Conservation (phyloP, 1,139 yeast genomes). For the Blastobotrys elegans region DNA sequence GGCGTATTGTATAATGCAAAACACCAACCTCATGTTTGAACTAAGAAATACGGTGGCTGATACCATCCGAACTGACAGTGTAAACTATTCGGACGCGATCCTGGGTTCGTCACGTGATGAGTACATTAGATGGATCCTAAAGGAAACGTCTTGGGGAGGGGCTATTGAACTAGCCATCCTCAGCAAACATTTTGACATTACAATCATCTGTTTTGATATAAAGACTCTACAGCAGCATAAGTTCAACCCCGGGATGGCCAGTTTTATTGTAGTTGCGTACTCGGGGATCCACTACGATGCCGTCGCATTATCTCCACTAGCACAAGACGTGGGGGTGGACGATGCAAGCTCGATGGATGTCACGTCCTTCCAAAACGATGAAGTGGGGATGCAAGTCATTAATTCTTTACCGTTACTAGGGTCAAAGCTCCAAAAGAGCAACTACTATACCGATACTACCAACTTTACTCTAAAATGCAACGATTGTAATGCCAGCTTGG, state of each 20-base stretch:
- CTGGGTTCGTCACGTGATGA: slow-evolving; percentile 49
- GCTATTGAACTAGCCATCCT: slow-evolving; percentile 72
- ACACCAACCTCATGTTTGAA: slow-evolving; percentile 39
- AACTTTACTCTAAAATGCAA: slow-evolving; percentile 56
- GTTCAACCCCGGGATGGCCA: slow-evolving; percentile 45
- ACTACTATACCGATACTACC: slow-evolving; percentile 65
- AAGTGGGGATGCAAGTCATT: slow-evolving; percentile 33
- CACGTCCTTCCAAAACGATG: slow-evolving; percentile 39
- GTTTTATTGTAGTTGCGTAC: slow-evolving; percentile 54
- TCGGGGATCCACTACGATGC: slow-evolving; percentile 78
- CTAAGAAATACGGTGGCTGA: slow-evolving; percentile 47
- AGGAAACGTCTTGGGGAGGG: slow-evolving; percentile 76
- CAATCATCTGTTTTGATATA: slow-evolving; percentile 62
- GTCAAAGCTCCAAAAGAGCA: slow-evolving; percentile 43
- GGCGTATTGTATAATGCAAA: slow-evolving; percentile 47
- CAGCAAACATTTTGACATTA: slow-evolving; percentile 48
- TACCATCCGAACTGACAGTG: slow-evolving; percentile 43
- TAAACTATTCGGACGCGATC: slow-evolving; percentile 51
- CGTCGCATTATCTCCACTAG: slow-evolving; percentile 40
- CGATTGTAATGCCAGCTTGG: slow-evolving; percentile 48
- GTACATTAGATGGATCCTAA: slow-evolving; percentile 59
- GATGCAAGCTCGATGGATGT: slow-evolving; percentile 34
- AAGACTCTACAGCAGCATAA: slow-evolving; percentile 57
- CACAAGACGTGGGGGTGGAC: slow-evolving; percentile 22
- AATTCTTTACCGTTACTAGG: slow-evolving; percentile 43